These are phyloP conservation scores for Striga hermonthica DNA, from an alignment of 305 asterid genomes.

Conservation along the genomic window DNA sequence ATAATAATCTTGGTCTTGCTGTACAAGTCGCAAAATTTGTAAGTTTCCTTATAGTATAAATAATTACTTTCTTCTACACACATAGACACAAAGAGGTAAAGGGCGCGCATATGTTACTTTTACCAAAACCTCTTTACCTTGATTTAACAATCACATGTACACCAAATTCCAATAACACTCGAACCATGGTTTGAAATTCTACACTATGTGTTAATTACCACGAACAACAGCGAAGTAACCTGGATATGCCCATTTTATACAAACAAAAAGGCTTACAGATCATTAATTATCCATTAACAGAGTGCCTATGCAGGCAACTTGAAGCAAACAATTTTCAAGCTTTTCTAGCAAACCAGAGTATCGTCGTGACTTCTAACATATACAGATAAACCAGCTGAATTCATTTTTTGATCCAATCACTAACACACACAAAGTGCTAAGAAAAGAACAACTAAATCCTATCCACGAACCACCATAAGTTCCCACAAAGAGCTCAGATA, in stretches of 20 bases:
- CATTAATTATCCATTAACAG: slow-evolving; percentile 8
- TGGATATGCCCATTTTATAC: background rate
- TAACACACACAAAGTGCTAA: slow-evolving; percentile 6
- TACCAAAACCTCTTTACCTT: background rate
- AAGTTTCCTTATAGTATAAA: slow-evolving; percentile 24
- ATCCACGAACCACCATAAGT: background rate
- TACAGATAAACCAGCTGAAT: background rate
- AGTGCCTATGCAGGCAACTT: background rate
- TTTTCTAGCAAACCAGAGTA: slow-evolving; percentile 12
- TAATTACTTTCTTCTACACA: slow-evolving; percentile 1
- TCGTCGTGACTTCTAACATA: background rate
- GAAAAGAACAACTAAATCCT: background rate
- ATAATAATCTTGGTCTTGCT: slow-evolving; percentile 92
- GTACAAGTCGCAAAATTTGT: slow-evolving; percentile 33
- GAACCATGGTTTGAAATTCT: background rate
- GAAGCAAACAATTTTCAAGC: slow-evolving; percentile 19
- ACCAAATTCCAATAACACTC: slow-evolving; percentile 1
- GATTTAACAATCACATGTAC: slow-evolving; percentile 12
- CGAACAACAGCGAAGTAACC: slow-evolving; percentile 2
- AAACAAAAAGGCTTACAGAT: slow-evolving; percentile 17
- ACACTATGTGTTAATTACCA: slow-evolving; percentile 11
- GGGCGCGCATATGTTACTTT: background rate
- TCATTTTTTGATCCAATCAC: background rate
- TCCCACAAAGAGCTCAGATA: background rate
- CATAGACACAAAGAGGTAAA: background rate